Base-by-base conservation (phyloP, 257 asterid genomes). In the Solanum pimpinellifolium region DNA sequence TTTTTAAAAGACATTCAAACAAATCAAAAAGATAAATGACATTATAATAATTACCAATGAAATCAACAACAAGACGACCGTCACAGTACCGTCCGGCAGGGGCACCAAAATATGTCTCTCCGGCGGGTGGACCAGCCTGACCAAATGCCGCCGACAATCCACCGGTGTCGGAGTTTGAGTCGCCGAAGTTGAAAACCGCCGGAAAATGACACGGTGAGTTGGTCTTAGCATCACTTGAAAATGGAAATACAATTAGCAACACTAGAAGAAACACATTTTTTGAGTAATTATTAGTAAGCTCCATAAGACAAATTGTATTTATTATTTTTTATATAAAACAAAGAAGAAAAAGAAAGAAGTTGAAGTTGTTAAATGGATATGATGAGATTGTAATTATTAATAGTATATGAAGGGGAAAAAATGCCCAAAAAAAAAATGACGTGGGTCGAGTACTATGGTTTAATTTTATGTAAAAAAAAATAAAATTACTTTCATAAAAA, bases 91-190 rank as follows among this genome's bases (percentile, higher is more conserved):
- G 94, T 15, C 99, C 99, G 3, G 98, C 98, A 2, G 99, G 98
- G 47, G 87, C 89, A 74, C 87, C 92, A 91, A 96, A 96, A 86
- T 60, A 96, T 16, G 99, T 86, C 92, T 96, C 97, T 15, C 99
- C 99, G 15, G 90, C 88, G 46, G 99, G 99, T 0, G 95, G 93
- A 2, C 91, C 93, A 1, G 95, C 98, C 92, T 95, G 99, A 31
- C 99, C 99, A 86, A 96, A 96, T 0, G 97, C 98, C 0, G 99
- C 98, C 27, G 99, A 96, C 68, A 95, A 91, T 35, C 99, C 99
- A 20, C 99, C 99, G 84, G 99, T 96, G 93, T 96, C 99, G 88
- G 98, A 96, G 16, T 96, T 96, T 0, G 99, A 96, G 92, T 96
- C 99, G 7, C 99, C 99, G 68, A 96, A 96, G 94, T 96, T 96